Evolutionary conservation across 164 flowering plant species (phyloP).

Genomic region (Nymphaea thermarum): DNA sequence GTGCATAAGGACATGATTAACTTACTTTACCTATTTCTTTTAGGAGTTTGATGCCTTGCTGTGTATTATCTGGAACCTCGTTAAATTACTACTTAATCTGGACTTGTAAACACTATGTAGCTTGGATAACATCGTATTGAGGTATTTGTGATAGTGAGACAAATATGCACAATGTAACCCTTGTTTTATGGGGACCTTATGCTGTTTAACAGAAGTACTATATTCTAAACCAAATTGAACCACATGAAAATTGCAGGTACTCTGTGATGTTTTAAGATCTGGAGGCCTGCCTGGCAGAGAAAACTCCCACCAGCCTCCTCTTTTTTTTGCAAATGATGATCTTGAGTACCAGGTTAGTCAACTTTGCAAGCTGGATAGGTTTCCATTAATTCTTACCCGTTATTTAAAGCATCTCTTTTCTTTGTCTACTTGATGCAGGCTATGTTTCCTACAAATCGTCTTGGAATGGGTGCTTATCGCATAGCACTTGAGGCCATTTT

Average conservation of each 20-base stretch:
- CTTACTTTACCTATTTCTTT: too few relatives aligned
- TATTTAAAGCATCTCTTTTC: neutral
- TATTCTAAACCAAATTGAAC: neutral
- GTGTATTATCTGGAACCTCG: too few relatives aligned
- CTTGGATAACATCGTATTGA: neutral
- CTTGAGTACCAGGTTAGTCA: conserved; percentile 73
- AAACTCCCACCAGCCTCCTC: conserved; percentile 47
- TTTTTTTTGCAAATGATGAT: conserved; percentile 77
- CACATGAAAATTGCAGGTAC: conserved; percentile 31
- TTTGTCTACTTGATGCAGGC: conserved; percentile 22
- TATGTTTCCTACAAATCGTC: conserved; percentile 72
- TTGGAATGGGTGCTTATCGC: conserved; percentile 97
- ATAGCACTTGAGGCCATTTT: conserved; percentile 67
- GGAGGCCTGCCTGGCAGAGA: conserved; percentile 77
- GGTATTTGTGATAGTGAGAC: too few relatives aligned
- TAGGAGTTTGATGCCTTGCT: too few relatives aligned
- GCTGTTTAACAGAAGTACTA: too few relatives aligned
- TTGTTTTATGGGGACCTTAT: too few relatives aligned
- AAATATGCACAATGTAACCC: neutral
- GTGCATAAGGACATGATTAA: too few relatives aligned
- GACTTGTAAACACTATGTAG: neutral
- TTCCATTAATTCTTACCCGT: neutral
- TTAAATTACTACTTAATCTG: too few relatives aligned
- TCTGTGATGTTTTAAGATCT: conserved; percentile 72
- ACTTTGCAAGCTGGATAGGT: neutral